Evolutionary conservation across 2,329 filamentous ascomycete genomes (phyloP), one percentile per base, ranked within the genome.

Genomic region (Colletotrichum sp.): DNA sequence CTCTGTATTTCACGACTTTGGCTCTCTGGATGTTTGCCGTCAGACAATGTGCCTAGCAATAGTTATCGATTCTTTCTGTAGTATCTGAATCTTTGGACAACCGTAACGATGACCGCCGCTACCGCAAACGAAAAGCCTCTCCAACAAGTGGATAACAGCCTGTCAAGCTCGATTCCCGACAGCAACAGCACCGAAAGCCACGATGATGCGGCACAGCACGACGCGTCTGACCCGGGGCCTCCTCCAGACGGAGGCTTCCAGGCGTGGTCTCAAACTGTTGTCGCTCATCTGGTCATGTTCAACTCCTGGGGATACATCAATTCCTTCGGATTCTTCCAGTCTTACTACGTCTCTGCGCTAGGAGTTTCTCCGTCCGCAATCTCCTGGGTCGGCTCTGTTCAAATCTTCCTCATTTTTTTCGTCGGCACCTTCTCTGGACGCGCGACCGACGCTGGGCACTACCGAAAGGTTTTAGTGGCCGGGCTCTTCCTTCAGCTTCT

Each of bases 271-370:
- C 39, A 43, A n/a, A 43, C 39, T 43, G 39, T 43, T n/a, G 39
- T 43, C 39, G 39, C 39, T 43, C 39, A 43, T 43, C 39, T 43
- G 39, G 39, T 43, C 18, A 43, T 43, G 39, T 43, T 43, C 39
- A 43, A 43, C 39, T 43, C 39, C 18, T 43, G 39, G 39, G 39
- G 39, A 43, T n/a, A 43, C 9, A 43, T 43, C 39, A 43, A 43
- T 6, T 57, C 52, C n/a, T 87, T 85, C 75, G 84, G 79, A 70
- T 85, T 81, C 79, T 86, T 80, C 79, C 85, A 80, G 77, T 82
- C 85, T 2, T 83, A 86, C 78, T 88, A 88, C 76, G 78, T 81
- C 21, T 57, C 52, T 14, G 14, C 52, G 0, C 13, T 57, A 18
- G 26, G 14, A 1, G 21, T 24, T 57, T 57, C 52, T 14, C 26